Evolutionary conservation across 306 rosid genomes (phyloP).

Genomic region (Comarum palustre): DNA sequence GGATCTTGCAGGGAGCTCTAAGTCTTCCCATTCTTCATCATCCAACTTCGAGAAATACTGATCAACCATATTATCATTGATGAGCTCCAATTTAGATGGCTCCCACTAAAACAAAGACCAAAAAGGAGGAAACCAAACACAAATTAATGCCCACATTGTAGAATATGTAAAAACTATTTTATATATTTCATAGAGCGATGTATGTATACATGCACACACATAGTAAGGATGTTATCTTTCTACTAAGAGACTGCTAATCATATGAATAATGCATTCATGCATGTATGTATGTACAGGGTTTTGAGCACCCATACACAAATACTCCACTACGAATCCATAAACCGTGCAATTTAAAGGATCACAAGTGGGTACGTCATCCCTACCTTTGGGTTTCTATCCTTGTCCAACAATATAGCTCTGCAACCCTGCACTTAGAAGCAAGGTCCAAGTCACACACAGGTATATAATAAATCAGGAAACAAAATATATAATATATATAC

Average conservation of each 20-base stretch:
- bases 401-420: constrained; percentile 84
- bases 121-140: constrained; percentile 1
- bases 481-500: neutral
- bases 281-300: neutral
- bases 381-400: constrained; percentile 93
- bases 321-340: neutral
- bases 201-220: neutral
- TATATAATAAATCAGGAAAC: constrained; percentile 9
- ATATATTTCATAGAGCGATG: neutral
- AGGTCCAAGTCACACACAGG: constrained; percentile 19
- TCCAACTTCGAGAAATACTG: constrained; percentile 34
- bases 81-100: constrained; percentile 32
- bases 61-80: constrained; percentile 26
- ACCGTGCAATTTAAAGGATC: neutral
- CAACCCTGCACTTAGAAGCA: constrained; percentile 65
- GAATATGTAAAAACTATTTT: neutral
- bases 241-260: neutral
- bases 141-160: neutral
- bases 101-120: constrained; percentile 30
- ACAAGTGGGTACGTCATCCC: neutral
- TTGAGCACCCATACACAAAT: neutral
- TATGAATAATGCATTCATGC: neutral
- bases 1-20: constrained; percentile 61
- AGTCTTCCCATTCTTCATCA: constrained; percentile 15
- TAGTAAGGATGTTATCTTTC: neutral